Evolutionary conservation across 305 asterid species (phyloP).

Genomic region (Caryopteris hybrid): DNA sequence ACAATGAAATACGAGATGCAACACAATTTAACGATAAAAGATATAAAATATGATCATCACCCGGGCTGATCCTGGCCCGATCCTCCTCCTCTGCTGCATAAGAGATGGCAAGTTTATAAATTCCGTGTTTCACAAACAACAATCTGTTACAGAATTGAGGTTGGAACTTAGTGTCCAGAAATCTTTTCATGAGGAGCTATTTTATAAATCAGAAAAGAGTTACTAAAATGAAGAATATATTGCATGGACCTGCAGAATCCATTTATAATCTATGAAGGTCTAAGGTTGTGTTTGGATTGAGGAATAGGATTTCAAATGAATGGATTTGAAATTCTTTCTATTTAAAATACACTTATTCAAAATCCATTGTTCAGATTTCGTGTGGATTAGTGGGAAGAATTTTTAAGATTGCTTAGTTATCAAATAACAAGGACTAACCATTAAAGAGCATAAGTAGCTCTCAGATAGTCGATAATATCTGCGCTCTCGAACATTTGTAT

Average conservation of each 20-base stretch:
- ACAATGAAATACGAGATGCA: no score
- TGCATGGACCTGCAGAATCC: background rate
- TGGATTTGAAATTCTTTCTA: background rate
- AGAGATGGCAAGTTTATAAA: background rate
- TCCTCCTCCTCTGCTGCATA: no score
- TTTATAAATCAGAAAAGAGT: background rate
- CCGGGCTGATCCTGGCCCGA: no score
- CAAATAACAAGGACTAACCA: no score
- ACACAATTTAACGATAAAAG: no score
- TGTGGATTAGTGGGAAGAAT: background rate
- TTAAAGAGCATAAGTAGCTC: conserved; percentile 74
- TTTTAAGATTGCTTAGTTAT: no score
- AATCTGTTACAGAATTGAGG: background rate
- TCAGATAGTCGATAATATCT: conserved; percentile 74
- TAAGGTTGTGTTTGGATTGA: background rate
- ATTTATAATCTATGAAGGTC: background rate
- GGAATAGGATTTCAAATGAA: no score
- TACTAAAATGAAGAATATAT: background rate
- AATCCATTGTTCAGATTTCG: no score
- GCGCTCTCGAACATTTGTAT: conserved; percentile 96
- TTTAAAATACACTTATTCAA: background rate
- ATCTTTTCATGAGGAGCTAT: background rate
- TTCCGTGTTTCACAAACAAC: background rate
- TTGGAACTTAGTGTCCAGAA: background rate
- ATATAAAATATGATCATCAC: no score